Evolutionary conservation across 441 rosid genomes (phyloP), one percentile per base, ranked within the genome.

Genomic region (Aleurites moluccanus): DNA sequence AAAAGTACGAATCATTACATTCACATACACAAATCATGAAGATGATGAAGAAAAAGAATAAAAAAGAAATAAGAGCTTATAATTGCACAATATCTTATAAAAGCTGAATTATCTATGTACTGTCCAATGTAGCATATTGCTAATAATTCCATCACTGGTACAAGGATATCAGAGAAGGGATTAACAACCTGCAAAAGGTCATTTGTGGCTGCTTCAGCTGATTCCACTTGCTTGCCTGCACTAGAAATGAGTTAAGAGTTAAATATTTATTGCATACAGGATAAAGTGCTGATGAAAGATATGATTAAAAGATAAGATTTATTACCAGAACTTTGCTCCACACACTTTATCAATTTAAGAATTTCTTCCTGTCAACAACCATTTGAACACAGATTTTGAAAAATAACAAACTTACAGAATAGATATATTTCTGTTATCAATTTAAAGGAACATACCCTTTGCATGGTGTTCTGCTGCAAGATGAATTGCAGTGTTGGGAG

Each of bases 321-420:
- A 70, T 69, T 92, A 96, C 98, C 97, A 77, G 91, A 88, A 60
- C 78, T 79, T 86, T 91, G 94, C 87, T 96, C 98, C 86, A 88
- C 71, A 70, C 74, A 79, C 81, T 88, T 96, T 73, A 96, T 90
- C 84, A 93, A 85, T 83, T 88, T 89, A 77, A 89, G 75, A 78
- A 93, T 87, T 85, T 96, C 97, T 50, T 96, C 99, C 98, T 96
- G 95, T 78, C 83, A 84, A 69, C 68, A 80, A 64, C 71, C 56
- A 53, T 73, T 71, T 25, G 38, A 73, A 73, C 20, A 64, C 44
- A 35, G 25, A 30, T 45, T 72, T 6, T 69, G 64, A 71, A 52
- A 55, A 49, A 13, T 10, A 35, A 64, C 49, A 73, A 40, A 65
- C 42, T 30, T 65, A 66, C 40, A 64, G 5, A 55, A 38, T 15